These are phyloP conservation scores for Magnusiomyces fungicola DNA, from an alignment of 1,139 yeast species.

Conservation along the genomic window DNA sequence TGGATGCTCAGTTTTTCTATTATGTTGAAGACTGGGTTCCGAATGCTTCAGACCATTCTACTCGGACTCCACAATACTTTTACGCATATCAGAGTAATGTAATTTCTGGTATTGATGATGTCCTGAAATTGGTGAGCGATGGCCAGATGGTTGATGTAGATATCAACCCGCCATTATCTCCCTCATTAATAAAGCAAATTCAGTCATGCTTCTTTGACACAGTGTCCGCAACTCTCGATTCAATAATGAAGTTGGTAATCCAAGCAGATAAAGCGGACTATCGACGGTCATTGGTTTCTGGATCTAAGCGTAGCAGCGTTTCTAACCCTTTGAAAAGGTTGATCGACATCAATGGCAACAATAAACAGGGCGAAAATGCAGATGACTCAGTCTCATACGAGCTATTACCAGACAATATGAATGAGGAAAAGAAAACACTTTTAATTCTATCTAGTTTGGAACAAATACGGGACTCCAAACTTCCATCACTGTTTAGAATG, in stretches of 20 bases:
- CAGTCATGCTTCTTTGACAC: conserved; percentile 37
- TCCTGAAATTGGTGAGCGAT: conserved; percentile 23
- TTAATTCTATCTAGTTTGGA: conserved; percentile 47
- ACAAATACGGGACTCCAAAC: conserved; percentile 37
- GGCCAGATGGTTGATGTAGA: conserved; percentile 16
- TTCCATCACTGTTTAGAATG: conserved; percentile 42
- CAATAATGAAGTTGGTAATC: conserved; percentile 14
- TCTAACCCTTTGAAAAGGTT: no score
- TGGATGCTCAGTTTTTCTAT: conserved; percentile 41
- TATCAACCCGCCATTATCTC: conserved; percentile 44
- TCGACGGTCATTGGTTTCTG: no score
- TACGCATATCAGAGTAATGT: conserved; percentile 29
- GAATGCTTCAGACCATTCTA: conserved; percentile 19
- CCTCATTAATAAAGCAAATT: conserved; percentile 39
- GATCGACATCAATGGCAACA: no score
- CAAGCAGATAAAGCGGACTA: conserved; percentile 11
- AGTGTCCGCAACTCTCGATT: conserved; percentile 30
- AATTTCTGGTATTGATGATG: conserved; percentile 26
- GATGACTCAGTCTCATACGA: conserved; percentile 19
- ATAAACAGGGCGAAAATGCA: no score
- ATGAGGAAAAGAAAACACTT: conserved; percentile 35
- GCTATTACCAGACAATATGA: conserved; percentile 26
- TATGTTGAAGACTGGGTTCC: conserved; percentile 39
- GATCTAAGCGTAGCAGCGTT: no score
- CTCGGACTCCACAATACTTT: conserved; percentile 26